Base-by-base conservation (phyloP, 768 basidiomycete species). In the Boletus fagicola region DNA sequence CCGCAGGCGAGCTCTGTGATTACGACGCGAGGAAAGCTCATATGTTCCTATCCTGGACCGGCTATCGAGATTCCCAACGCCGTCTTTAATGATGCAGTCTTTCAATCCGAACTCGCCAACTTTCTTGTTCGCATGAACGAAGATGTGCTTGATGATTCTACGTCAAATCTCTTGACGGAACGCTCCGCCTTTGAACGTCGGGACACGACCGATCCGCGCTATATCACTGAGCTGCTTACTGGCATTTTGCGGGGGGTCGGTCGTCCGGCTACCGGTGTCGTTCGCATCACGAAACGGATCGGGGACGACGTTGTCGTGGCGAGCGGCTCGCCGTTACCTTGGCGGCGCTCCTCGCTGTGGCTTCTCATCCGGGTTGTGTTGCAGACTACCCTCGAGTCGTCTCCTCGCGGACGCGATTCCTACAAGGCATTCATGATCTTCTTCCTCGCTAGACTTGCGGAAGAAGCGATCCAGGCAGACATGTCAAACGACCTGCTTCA, bases 371-470 rank as follows among this genome's bases (percentile, higher is more conserved):
- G 71, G 35, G 68, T 77, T 2, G 56, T 57, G 1, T 35, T 77
- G 16, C 76, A 77, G 44, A 73, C 72, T 1, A 56, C 76, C 0
- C 40, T 76, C 8, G 56, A 56, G 15, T 52, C 35, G 15, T 52
- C 51, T 22, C n/a, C 53, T 39, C 44, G 51, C 4, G 65, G 61
- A 2, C 5, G 44, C 15, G 43, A 40, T 13, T 62, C 66, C 0
- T 84, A 84, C 68, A 84, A 84, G 53, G 11, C 36, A 2, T 84
- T 84, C 65, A 76, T 82, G 62, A 42, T 77, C 2, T 81, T 73
- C 48, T 66, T 81, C 49, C 62, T 77, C 36, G 61, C 73, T 6
- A 39, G 59, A 24, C 54, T 71, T 3, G 60, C 77, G 2, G 35
- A 63, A 3, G 28, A 63, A 4, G 70, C 68, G 4, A 49, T 67